phyloP scores from a whole-genome alignment of 2,329 filamentous ascomycete species.

The Aspergillus tamarii region DNA sequence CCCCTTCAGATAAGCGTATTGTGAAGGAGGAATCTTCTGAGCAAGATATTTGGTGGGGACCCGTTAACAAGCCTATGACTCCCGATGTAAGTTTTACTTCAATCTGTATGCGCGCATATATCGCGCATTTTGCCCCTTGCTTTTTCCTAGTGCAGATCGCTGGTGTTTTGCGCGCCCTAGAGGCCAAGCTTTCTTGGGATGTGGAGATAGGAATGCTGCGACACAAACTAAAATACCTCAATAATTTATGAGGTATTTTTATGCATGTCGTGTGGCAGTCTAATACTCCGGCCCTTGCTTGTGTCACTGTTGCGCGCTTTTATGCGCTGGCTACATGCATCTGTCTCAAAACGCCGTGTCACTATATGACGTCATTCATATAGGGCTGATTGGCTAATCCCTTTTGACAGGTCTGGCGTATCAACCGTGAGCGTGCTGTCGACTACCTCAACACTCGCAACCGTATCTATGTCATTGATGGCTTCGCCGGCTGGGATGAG shows the following conservation, averaged over 20 bases:
- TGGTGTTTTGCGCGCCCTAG: constrained; percentile 5
- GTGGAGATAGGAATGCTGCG: constrained; percentile 3
- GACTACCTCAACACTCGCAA: constrained; percentile 99
- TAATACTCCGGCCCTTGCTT: constrained; percentile 18
- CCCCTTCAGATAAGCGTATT: constrained; percentile 95
- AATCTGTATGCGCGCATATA: constrained; percentile 20
- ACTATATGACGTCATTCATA: constrained; percentile 34
- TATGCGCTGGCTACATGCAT: constrained; percentile 3
- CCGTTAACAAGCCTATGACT: constrained; percentile 98
- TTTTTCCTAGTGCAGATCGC: constrained; percentile 22
- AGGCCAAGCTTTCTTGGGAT: constrained; percentile 22
- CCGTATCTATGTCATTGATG: constrained; percentile 97
- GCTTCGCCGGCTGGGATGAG: constrained; percentile 97
- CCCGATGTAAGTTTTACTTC: constrained; percentile 73
- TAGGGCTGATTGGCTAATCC: constrained; percentile 26
- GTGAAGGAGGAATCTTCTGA: constrained; percentile 89
- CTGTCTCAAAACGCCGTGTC: constrained; percentile 10
- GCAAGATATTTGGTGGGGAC: constrained; percentile 97
- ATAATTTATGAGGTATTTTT: constrained; percentile 22
- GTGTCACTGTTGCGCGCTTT: constrained; percentile 2
- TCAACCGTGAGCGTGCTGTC: constrained; percentile 97
- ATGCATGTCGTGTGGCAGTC: constrained; percentile 13
- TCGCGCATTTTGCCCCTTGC: constrained; percentile 24
- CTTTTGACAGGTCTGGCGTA: constrained; percentile 83
- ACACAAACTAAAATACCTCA: constrained; percentile 22